Conservation (phyloP, 2,329 filamentous ascomycete species). For the Zymoseptoria brevis region DNA sequence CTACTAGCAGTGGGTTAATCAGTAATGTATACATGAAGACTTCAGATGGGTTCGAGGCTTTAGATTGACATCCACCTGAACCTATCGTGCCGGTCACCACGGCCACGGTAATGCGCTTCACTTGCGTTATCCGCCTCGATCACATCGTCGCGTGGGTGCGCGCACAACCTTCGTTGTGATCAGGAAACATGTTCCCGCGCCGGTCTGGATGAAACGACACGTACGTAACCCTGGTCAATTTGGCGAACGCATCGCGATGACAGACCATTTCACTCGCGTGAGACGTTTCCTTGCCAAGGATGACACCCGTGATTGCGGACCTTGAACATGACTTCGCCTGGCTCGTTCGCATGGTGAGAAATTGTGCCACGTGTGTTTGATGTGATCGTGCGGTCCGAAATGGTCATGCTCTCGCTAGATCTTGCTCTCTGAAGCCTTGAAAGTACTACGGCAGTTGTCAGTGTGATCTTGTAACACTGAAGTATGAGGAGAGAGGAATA, state of each 20-base stretch:
- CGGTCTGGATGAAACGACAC: neutral
- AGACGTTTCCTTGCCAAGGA: neutral
- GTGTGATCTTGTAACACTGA: neutral
- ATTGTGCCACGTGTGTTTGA: too few relatives aligned
- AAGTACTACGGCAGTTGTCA: slow-evolving; percentile 26
- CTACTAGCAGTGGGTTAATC: neutral
- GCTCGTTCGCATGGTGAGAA: too few relatives aligned
- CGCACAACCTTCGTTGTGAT: too few relatives aligned
- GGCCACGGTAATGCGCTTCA: too few relatives aligned
- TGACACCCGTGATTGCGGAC: neutral
- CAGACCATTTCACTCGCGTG: neutral
- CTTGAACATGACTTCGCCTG: too few relatives aligned
- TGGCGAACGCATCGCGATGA: neutral
- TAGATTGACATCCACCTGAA: too few relatives aligned
- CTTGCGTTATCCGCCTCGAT: too few relatives aligned
- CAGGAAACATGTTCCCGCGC: neutral
- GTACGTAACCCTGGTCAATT: neutral
- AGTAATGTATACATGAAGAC: neutral
- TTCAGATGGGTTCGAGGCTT: neutral
- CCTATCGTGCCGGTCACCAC: too few relatives aligned
- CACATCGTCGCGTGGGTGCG: too few relatives aligned
- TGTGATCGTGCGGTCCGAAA: neutral
- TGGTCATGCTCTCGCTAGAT: neutral
- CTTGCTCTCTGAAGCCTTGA: slow-evolving; percentile 27
- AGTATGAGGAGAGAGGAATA: neutral